A percentile compares a stretch with the other conserved stretches of the same genome.
Evolutionary conservation across 257 asterid genomes (phyloP).

Genomic region (Handroanthus guayacan): DNA sequence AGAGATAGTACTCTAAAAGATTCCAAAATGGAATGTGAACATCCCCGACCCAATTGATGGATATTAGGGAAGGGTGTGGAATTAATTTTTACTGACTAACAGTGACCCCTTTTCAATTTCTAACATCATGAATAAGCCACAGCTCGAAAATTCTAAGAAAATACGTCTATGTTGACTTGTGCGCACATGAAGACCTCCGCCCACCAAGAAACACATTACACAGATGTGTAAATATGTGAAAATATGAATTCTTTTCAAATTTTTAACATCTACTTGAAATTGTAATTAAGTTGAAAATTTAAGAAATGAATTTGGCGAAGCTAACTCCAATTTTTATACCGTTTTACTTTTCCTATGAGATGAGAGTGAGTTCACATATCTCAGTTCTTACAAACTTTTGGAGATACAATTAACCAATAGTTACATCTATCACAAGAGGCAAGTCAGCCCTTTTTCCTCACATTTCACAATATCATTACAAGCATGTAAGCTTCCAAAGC

Average conservation of each 20-base stretch:
- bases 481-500: conserved; percentile 7
- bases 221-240: neutral
- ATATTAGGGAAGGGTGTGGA: neutral
- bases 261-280: neutral
- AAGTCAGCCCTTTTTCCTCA: neutral
- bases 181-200: neutral
- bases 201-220: neutral
- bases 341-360: neutral
- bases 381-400: neutral
- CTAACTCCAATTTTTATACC: neutral
- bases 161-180: neutral
- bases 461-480: neutral
- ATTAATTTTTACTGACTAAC: neutral
- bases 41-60: neutral
- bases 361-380: neutral
- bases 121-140: too few species aligned
- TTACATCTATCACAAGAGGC: too few species aligned
- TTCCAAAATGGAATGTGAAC: conserved; percentile 2
- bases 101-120: neutral
- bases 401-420: neutral
- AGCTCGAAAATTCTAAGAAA: neutral
- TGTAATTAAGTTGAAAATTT: neutral
- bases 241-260: neutral
- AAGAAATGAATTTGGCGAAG: neutral
- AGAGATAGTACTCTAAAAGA: neutral